Conservation (phyloP, 2,329 filamentous ascomycete species). For the Aspergillus neotritici region DNA sequence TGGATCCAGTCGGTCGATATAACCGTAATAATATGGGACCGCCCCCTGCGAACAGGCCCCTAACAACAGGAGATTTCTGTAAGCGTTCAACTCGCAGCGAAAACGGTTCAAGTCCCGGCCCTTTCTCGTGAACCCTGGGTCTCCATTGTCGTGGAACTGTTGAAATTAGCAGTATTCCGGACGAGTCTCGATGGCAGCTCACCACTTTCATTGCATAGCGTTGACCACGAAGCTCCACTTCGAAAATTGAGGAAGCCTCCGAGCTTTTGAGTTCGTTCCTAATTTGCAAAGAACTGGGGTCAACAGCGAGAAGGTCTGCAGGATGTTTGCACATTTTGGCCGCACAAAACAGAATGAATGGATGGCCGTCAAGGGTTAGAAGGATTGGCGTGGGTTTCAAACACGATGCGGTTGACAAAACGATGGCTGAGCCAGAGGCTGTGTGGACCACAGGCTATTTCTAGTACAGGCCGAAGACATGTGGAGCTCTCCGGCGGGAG, state of each 20-base stretch:
- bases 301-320: too few species aligned
- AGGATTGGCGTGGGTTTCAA: too few species aligned
- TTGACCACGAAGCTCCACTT: constrained; percentile 1
- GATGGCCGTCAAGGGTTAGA: too few species aligned
- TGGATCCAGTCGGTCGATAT: constrained; percentile 10
- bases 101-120: constrained; percentile 17
- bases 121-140: constrained; percentile 11
- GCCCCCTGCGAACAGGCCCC: constrained; percentile 11
- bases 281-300: too few species aligned
- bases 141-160: constrained; percentile 15
- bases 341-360: too few species aligned
- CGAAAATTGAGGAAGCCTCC: constrained; percentile 1
- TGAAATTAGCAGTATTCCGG: constrained; percentile 4
- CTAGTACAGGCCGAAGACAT: too few species aligned
- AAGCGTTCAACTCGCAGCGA: constrained; percentile 17
- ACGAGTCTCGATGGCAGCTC: neutral
- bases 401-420: too few species aligned
- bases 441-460: too few species aligned
- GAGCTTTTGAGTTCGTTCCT: too few species aligned
- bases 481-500: too few species aligned
- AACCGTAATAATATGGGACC: constrained; percentile 13
- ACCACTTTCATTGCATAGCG: constrained; percentile 6
- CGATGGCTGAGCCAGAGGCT: too few species aligned
- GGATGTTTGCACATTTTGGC: too few species aligned
- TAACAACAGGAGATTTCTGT: constrained; percentile 9